Conservation (phyloP, 495 filamentous ascomycete genomes). For the Aspergillus saccharolyticus region DNA sequence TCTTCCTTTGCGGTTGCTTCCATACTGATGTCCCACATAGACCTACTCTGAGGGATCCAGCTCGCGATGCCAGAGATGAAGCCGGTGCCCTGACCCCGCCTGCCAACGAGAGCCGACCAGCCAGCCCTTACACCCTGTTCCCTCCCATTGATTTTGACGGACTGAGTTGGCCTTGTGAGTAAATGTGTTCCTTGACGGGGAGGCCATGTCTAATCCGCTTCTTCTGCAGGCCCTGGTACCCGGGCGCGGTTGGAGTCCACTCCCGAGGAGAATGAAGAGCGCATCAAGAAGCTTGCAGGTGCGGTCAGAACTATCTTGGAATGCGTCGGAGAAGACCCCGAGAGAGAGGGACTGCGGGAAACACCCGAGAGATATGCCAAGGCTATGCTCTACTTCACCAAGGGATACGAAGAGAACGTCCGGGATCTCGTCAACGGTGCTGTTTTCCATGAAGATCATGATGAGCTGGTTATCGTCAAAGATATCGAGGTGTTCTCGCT, state of each 20-base stretch:
- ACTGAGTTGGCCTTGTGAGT: slow-evolving; percentile 67
- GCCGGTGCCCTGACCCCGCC: slow-evolving; percentile 45
- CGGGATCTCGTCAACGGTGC: slow-evolving; percentile 88
- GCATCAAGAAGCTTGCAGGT: slow-evolving; percentile 72
- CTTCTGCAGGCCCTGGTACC: slow-evolving; percentile 66
- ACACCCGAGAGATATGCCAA: slow-evolving; percentile 92
- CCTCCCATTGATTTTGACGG: slow-evolving; percentile 68
- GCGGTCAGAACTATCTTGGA: slow-evolving; percentile 89
- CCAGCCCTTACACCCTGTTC: slow-evolving; percentile 56
- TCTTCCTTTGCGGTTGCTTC: background rate
- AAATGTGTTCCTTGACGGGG: background rate
- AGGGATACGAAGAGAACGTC: slow-evolving; percentile 96
- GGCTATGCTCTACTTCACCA: slow-evolving; percentile 98
- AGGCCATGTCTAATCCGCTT: slow-evolving; percentile 9
- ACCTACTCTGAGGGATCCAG: slow-evolving; percentile 54
- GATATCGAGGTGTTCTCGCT: slow-evolving; percentile 95
- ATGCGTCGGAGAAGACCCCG: slow-evolving; percentile 92
- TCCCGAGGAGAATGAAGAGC: slow-evolving; percentile 62
- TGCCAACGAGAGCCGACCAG: slow-evolving; percentile 47
- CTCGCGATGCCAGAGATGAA: slow-evolving; percentile 71
- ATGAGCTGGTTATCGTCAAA: slow-evolving; percentile 95
- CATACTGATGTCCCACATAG: slow-evolving; percentile 18
- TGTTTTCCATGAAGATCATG: slow-evolving; percentile 94
- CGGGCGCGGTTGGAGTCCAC: slow-evolving; percentile 74
- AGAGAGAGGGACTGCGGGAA: slow-evolving; percentile 79